phyloP scores from a whole-genome alignment of 2,329 filamentous ascomycete genomes.

The Alternaria conjuncta region DNA sequence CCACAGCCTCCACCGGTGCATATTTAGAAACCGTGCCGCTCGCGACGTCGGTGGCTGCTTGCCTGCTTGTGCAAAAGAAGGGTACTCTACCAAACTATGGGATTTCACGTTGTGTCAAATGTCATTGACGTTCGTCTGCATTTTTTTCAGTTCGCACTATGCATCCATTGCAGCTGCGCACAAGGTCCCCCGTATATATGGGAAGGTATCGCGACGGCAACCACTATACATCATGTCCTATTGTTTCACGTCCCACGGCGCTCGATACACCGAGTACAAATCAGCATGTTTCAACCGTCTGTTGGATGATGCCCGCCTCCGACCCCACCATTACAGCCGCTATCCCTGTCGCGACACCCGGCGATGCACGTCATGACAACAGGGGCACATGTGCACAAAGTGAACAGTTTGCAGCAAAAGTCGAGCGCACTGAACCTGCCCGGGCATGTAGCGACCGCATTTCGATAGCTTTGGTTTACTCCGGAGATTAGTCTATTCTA shows the following conservation, averaged over 20 bases:
- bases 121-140: not conserved
- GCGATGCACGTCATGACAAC: slow-evolving; percentile 4
- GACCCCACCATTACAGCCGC: not conserved
- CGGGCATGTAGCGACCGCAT: not conserved
- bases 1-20: slow-evolving; percentile 22
- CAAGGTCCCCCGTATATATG: not conserved
- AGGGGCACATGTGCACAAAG: not conserved
- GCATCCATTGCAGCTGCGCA: not conserved
- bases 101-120: slow-evolving; percentile 3
- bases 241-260: slow-evolving; percentile 2
- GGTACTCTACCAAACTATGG: not conserved
- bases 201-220: not conserved
- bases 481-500: slow-evolving; percentile 28
- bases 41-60: not conserved
- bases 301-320: not conserved
- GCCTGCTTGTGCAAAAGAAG: not conserved
- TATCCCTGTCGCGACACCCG: slow-evolving; percentile 1
- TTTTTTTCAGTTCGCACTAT: not conserved
- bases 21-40: slow-evolving; percentile 6
- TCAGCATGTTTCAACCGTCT: slow-evolving; percentile 12
- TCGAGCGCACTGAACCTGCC: not conserved
- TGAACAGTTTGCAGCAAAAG: not conserved
- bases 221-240: not conserved
- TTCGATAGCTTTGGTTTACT: not conserved
- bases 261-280: slow-evolving; percentile 1